Conservation (phyloP, 306 rosid species). For the Fragaria nilgerrensis region DNA sequence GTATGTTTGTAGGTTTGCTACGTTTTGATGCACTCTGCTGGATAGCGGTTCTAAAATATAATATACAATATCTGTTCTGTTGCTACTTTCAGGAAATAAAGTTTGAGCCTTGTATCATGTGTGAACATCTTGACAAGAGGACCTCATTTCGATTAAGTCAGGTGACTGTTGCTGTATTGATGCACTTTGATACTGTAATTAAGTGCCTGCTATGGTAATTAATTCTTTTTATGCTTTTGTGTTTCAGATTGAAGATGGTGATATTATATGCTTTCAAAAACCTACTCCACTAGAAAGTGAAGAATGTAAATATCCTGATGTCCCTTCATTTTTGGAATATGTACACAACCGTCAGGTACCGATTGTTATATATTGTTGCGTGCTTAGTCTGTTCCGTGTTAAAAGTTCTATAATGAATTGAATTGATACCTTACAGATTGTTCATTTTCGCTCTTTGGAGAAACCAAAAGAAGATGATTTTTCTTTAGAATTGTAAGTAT, state of each 20-base stretch:
- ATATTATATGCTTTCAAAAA: conserved; percentile 90
- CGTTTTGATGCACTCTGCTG: neutral
- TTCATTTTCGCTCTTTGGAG: conserved; percentile 81
- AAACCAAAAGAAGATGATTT: conserved; percentile 92
- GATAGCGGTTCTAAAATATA: conserved; percentile 1
- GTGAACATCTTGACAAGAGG: conserved; percentile 67
- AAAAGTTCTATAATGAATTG: conserved; percentile 5
- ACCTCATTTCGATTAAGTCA: conserved; percentile 61
- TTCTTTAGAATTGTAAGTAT: conserved; percentile 72
- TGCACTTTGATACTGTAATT: neutral
- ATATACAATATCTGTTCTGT: conserved; percentile 2
- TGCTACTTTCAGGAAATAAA: conserved; percentile 68
- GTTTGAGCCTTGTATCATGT: conserved; percentile 80
- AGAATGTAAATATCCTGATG: conserved; percentile 68
- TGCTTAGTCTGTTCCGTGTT: neutral
- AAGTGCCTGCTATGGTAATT: neutral
- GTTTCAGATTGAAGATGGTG: conserved; percentile 91
- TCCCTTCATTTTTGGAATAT: conserved; percentile 81
- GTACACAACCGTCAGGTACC: conserved; percentile 91
- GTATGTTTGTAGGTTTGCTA: neutral
- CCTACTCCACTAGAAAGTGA: conserved; percentile 35
- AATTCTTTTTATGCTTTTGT: neutral
- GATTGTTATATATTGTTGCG: neutral
- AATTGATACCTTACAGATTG: conserved; percentile 55
- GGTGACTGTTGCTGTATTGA: conserved; percentile 38